Evolutionary conservation across 148 eudicot species (phyloP), one percentile per base, ranked within the genome.

Genomic region (Agrostemma githago): DNA sequence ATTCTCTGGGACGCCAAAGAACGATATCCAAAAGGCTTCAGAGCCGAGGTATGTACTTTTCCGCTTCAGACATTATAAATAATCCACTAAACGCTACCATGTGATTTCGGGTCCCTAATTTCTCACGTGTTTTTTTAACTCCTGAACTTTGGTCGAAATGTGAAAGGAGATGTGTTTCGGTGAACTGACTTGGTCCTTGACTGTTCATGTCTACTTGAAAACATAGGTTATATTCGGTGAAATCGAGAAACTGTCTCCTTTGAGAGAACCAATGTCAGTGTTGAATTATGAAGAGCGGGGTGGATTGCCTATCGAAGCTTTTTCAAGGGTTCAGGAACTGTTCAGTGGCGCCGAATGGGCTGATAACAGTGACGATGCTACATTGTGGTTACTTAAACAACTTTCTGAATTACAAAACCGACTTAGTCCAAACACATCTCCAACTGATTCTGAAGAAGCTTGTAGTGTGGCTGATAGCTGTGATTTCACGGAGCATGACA

Each of bases 251-350:
- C 77, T 87, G 67, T 89, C 92, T 79, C 90, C 97, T 6, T 72
- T 81, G 57, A 92, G 83, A 87, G 81, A 86, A 68, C 91, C 90
- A 71, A 87, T 92, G 20, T 43, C 92, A 38, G 84, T 90, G 54
- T 82, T 96, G 74, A 88, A 89, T 72, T 94, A 96, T 65, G 97
- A 89, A 72, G 99, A 92, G 76, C 88, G 81, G 83, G 99, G 96
- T 67, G 99, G 99, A 38, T 80, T 96, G 84, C 99, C 99, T 69
- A 90, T 96, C 69, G 99, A 96, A 88, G 99, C 99, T 51, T 96
- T 96, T 84, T 92, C 97, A 56, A 87, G 86, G 85, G 99, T 92
- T 72, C 96, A 92, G 80, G 99, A 96, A 83, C 88, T 96, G 74
- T 96, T 96, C 79, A 88, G 72, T 84, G 99, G 90, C 63, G 86